Conservation (phyloP, 306 rosid genomes). For the Lathyrus aphaca region DNA sequence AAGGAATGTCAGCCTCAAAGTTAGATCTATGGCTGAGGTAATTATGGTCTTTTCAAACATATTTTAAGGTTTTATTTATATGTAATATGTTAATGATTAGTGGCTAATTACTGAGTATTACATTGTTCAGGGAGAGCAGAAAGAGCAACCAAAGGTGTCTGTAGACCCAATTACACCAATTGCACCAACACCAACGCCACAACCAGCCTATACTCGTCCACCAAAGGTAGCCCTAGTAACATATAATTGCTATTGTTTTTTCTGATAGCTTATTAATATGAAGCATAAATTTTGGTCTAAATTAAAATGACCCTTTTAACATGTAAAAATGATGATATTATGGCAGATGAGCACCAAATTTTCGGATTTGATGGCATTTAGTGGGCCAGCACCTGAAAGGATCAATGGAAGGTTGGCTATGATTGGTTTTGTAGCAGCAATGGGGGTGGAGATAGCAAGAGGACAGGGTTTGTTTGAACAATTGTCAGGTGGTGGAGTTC, state of each 20-base stretch:
- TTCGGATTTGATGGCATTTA: constrained; percentile 64
- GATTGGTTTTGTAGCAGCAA: constrained; percentile 80
- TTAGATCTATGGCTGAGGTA: constrained; percentile 54
- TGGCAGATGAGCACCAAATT: constrained; percentile 62
- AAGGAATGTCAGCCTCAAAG: constrained; percentile 37
- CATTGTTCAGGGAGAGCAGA: constrained; percentile 25
- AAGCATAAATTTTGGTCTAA: neutral
- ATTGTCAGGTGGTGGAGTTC: constrained; percentile 64
- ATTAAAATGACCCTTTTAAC: neutral
- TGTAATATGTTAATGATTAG: neutral
- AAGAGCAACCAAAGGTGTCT: constrained; percentile 5
- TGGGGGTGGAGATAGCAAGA: constrained; percentile 62
- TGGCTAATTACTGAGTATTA: no score
- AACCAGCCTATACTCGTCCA: neutral
- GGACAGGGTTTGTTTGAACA: constrained; percentile 74
- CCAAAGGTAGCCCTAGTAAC: constrained; percentile 1
- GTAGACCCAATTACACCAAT: neutral
- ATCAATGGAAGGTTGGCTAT: constrained; percentile 90
- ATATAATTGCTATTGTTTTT: neutral
- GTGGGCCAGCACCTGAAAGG: constrained; percentile 92
- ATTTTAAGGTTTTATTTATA: neutral
- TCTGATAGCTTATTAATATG: neutral
- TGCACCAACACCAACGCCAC: neutral
- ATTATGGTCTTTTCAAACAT: neutral
- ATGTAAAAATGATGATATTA: neutral